Base-by-base conservation (phyloP, 345 rosid genomes). In the Kandelia obovata region DNA sequence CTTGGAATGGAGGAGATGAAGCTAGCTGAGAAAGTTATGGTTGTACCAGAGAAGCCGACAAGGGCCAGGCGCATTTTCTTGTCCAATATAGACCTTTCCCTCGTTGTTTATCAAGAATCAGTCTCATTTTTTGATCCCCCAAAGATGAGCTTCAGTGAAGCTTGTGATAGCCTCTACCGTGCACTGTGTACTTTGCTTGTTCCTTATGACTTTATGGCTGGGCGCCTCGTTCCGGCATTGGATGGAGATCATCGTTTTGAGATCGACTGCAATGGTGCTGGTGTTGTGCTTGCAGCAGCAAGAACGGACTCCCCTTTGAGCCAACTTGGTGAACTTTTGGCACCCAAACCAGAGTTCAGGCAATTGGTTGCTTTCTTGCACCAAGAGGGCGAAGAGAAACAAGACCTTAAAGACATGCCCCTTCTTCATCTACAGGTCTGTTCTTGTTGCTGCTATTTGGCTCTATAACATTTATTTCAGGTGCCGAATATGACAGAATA, bases 141-240 rank as follows among this genome's bases (percentile, higher is more conserved):
- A 9, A 31, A 1, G 5, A 35, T 62, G 17, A 74, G 25, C 52
- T 68, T 74, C 46, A 63, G 69, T 6, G 65, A 74, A 17, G 13
- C 73, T 51, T 62, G 58, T 21, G 37, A 32, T 2, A 58, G 20
- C 49, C 53, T 69, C 3, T 30, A n/a, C 59, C 27, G 27, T 34
- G 69, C 78, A 30, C 51, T 74, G 5, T 6, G 53, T 26, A 28
- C 17, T 8, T n/a, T 75, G n/a, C 70, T 75, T 19, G 79, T 69
- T 25, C 55, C 73, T 35, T 69, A 75, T 34, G 73, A 75, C 19
- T 75, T 75, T 25, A 21, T 69, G 39, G 78, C 74, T 10, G 78
- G 78, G 11, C 47, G 74, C 26, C 66, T 75, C 11, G 62, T 61
- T 15, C 61, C 61, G 1, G 31, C 68, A 6, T 5, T 25, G 7